Percentiles rank a stretch among this genome's conserved stretches.
These are phyloP conservation scores for Pseudogymnoascus sp. DNA, from an alignment of 2,329 filamentous ascomycete genomes.

Conservation along the genomic window DNA sequence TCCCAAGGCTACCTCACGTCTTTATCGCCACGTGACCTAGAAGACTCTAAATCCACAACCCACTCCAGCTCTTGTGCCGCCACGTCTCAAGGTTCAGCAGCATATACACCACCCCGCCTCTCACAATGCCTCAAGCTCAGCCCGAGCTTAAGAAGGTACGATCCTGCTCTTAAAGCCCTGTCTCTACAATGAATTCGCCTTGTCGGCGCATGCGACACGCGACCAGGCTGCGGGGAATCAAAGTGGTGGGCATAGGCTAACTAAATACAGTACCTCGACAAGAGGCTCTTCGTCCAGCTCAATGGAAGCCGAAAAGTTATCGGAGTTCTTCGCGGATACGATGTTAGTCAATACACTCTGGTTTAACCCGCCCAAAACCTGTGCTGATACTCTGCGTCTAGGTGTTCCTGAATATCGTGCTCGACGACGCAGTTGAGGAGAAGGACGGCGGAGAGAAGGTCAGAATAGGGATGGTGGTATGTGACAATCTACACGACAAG, in stretches of 20 bases:
- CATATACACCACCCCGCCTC: conserved; percentile 10
- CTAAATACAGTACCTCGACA: conserved; percentile 81
- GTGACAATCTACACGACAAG: conserved; percentile 27
- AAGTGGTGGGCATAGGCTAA: conserved; percentile 7
- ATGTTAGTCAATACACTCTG: conserved; percentile 47
- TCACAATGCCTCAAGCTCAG: conserved; percentile 89
- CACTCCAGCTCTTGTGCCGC: conserved; percentile 4
- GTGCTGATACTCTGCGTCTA: conserved; percentile 29
- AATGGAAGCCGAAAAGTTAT: conserved; percentile 98
- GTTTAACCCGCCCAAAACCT: not conserved
- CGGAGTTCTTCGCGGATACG: conserved; percentile 87
- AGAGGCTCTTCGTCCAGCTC: conserved; percentile 93
- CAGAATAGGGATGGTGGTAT: conserved; percentile 82
- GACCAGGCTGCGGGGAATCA: not conserved
- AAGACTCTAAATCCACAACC: conserved; percentile 8
- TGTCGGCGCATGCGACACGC: conserved; percentile 1
- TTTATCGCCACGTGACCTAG: conserved; percentile 23
- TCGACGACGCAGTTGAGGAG: conserved; percentile 94
- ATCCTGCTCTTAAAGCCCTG: conserved; percentile 14
- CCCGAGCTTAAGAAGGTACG: conserved; percentile 95
- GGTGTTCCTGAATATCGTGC: conserved; percentile 97
- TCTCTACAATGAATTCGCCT: not conserved
- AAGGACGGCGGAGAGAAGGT: conserved; percentile 87
- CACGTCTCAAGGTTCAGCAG: conserved; percentile 1
- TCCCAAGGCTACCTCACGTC: conserved; percentile 1